These are phyloP conservation scores for Pseudogymnoascus destructans DNA, from an alignment of 2,329 filamentous ascomycete genomes.

Conservation along the genomic window DNA sequence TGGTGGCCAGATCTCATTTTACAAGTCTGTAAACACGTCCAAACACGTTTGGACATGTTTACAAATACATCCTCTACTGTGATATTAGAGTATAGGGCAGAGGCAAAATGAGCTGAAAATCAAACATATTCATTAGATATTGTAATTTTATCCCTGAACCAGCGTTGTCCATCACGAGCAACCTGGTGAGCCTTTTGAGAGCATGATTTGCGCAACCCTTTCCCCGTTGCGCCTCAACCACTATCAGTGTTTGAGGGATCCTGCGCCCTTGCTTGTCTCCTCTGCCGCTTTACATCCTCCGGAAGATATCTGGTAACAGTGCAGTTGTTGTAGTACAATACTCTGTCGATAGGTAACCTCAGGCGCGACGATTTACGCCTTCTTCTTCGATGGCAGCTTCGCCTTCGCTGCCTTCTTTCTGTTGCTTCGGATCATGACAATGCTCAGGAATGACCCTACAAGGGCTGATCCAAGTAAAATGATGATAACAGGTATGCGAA, in stretches of 20 bases:
- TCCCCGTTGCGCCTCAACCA: background rate
- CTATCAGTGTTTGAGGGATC: background rate
- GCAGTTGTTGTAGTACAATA: background rate
- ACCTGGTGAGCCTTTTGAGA: background rate
- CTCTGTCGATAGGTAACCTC: background rate
- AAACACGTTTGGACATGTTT: background rate
- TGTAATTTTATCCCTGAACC: slow-evolving; percentile 5
- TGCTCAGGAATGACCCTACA: slow-evolving; percentile 86
- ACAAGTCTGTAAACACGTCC: background rate
- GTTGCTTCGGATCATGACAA: slow-evolving; percentile 99
- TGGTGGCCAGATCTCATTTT: background rate
- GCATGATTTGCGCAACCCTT: background rate
- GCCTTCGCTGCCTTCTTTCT: slow-evolving; percentile 93
- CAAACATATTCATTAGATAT: slow-evolving; percentile 6
- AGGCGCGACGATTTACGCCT: slow-evolving; percentile 42
- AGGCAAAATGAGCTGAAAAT: background rate
- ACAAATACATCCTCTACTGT: background rate
- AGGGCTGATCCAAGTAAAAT: slow-evolving; percentile 84
- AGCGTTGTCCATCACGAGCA: background rate
- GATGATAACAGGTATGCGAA: slow-evolving; percentile 94
- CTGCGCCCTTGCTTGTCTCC: background rate
- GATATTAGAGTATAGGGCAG: background rate
- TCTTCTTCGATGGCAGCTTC: slow-evolving; percentile 71
- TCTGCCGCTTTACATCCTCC: background rate
- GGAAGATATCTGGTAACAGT: background rate